Evolutionary conservation across 192 early-diverging fungal genomes (phyloP).

Genomic region (Thoreauomyces humboldtii): DNA sequence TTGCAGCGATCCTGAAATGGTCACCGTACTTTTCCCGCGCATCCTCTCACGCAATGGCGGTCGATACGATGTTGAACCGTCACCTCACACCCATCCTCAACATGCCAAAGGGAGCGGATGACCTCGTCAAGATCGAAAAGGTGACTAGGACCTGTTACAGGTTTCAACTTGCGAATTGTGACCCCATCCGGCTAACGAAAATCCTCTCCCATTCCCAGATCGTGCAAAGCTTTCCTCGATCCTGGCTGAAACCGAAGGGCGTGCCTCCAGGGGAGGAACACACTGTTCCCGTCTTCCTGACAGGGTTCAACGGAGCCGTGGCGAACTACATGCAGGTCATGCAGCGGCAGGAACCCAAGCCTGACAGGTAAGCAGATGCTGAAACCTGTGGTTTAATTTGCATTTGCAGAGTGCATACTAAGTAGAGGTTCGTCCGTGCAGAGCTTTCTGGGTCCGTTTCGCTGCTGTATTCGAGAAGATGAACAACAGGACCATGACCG

Average conservation of each 20-base stretch:
- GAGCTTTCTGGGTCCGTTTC: too few relatives aligned
- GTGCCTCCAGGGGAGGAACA: background rate
- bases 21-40: constrained; percentile 5
- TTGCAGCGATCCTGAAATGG: constrained; percentile 5
- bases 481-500: too few relatives aligned
- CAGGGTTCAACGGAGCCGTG: background rate
- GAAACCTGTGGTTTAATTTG: too few relatives aligned
- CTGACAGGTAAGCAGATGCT: too few relatives aligned
- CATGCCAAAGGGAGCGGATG: background rate
- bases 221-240: background rate
- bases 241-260: background rate
- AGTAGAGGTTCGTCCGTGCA: too few relatives aligned
- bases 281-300: background rate
- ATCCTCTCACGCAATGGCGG: background rate
- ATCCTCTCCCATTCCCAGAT: background rate
- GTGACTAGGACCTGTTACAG: background rate
- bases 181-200: background rate
- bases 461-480: too few relatives aligned
- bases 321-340: background rate
- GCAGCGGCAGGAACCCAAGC: too few relatives aligned
- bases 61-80: constrained; percentile 17
- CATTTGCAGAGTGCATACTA: too few relatives aligned
- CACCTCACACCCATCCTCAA: background rate
- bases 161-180: background rate
- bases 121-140: constrained; percentile 14